Percentiles rank a stretch among this genome's conserved stretches.
Evolutionary conservation across 805 yeast genomes (phyloP).

Genomic region (Lipomyces anomalus): DNA sequence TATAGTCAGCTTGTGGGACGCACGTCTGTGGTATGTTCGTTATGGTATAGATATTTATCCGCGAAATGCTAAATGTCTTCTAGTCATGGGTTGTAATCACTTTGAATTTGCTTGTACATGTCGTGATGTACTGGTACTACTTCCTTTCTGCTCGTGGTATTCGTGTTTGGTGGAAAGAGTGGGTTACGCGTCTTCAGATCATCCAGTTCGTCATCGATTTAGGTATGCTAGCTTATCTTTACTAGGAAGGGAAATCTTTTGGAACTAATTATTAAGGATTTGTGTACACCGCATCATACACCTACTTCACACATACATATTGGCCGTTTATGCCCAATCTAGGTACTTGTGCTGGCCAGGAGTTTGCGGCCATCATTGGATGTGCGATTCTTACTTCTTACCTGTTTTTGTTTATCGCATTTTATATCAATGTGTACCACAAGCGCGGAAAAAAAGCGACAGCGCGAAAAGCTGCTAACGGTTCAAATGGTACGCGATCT

Average conservation of each 20-base stretch:
- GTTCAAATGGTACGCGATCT: background rate
- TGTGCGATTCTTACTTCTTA: conserved; percentile 81
- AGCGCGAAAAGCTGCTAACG: background rate
- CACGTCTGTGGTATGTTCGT: conserved; percentile 52
- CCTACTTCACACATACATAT: conserved; percentile 73
- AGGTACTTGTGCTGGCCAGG: conserved; percentile 86
- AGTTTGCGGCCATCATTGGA: conserved; percentile 87
- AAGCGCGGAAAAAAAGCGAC: background rate
- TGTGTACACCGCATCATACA: conserved; percentile 88
- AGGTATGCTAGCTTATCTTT: no score
- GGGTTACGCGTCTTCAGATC: conserved; percentile 95
- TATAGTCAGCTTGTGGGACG: conserved; percentile 84
- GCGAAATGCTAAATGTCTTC: no score
- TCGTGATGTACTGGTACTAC: conserved; percentile 95
- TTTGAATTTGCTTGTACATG: conserved; percentile 85
- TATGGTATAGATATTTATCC: background rate
- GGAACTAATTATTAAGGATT: no score
- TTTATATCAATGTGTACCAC: background rate
- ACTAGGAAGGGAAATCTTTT: no score
- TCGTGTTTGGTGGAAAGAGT: conserved; percentile 98
- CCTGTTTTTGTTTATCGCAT: conserved; percentile 72
- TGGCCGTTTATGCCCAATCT: conserved; percentile 61
- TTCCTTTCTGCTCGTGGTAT: conserved; percentile 86
- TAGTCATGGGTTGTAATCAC: conserved; percentile 84
- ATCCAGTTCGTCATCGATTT: conserved; percentile 85